These are phyloP conservation scores for Claviceps sorghi DNA, from an alignment of 2,329 filamentous ascomycete species.

Conservation along the genomic window DNA sequence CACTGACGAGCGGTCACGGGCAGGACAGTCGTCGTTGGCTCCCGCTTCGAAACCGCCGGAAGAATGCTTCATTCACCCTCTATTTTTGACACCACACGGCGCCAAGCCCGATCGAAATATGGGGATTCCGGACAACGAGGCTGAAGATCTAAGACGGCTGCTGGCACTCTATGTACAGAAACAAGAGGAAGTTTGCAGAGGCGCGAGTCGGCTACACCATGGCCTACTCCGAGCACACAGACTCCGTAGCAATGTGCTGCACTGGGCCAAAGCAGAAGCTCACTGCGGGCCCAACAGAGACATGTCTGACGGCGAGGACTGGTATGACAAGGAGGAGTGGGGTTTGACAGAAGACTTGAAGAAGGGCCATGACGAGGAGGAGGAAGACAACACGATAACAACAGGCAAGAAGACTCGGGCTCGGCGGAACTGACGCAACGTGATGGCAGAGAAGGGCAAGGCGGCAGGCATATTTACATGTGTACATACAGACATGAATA, in stretches of 20 bases:
- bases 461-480: not conserved
- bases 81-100: slow-evolving; percentile 52
- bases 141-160: slow-evolving; percentile 61
- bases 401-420: slow-evolving; percentile 47
- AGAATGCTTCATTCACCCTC: slow-evolving; percentile 52
- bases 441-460: not conserved
- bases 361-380: slow-evolving; percentile 71
- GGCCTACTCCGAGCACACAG: slow-evolving; percentile 61
- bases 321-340: slow-evolving; percentile 77
- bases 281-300: slow-evolving; percentile 52
- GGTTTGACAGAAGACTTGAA: slow-evolving; percentile 57
- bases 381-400: slow-evolving; percentile 54
- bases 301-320: slow-evolving; percentile 80
- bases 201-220: slow-evolving; percentile 50
- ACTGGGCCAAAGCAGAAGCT: slow-evolving; percentile 65
- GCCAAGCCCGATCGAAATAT: slow-evolving; percentile 54
- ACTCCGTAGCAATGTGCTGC: slow-evolving; percentile 54
- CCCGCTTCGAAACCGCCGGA: slow-evolving; percentile 13
- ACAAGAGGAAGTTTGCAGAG: slow-evolving; percentile 68
- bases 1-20: slow-evolving; percentile 16
- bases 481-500: not conserved
- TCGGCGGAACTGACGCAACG: slow-evolving; percentile 21
- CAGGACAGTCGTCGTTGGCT: not conserved
- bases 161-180: slow-evolving; percentile 70
- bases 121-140: slow-evolving; percentile 57